Evolutionary conservation across 495 filamentous ascomycete genomes (phyloP).

Genomic region (Lophiostoma macrostomum): DNA sequence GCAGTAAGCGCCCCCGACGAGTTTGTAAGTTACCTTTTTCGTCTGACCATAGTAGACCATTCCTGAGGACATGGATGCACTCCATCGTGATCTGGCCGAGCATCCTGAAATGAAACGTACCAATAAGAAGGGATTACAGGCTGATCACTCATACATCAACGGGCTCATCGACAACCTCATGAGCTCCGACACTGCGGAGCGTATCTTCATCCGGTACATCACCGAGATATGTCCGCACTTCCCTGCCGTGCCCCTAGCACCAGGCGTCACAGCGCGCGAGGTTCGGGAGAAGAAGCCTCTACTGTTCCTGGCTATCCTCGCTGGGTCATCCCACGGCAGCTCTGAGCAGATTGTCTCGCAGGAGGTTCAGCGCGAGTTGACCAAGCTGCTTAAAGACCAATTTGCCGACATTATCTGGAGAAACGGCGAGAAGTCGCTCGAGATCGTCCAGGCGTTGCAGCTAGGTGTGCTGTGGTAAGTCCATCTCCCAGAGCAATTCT

Average conservation of each 20-base stretch:
- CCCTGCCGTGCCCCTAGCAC: slow-evolving; percentile 73
- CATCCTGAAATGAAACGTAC: slow-evolving; percentile 24
- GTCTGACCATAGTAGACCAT: slow-evolving; percentile 16
- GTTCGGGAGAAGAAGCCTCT: slow-evolving; percentile 70
- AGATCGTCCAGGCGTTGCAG: slow-evolving; percentile 78
- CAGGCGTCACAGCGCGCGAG: slow-evolving; percentile 61
- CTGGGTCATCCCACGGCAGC: slow-evolving; percentile 57
- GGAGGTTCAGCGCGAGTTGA: slow-evolving; percentile 46
- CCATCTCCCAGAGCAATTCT: background rate
- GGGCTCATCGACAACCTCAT: slow-evolving; percentile 60
- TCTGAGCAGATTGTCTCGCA: slow-evolving; percentile 46
- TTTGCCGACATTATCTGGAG: slow-evolving; percentile 73
- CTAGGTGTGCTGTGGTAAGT: slow-evolving; percentile 30
- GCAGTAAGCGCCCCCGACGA: no score
- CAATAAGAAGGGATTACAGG: slow-evolving; percentile 18
- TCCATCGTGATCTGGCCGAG: slow-evolving; percentile 27
- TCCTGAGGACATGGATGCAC: slow-evolving; percentile 31
- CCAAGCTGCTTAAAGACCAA: slow-evolving; percentile 66
- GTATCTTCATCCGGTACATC: slow-evolving; percentile 67
- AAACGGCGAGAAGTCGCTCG: slow-evolving; percentile 77
- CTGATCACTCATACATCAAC: slow-evolving; percentile 61
- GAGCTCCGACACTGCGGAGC: slow-evolving; percentile 56
- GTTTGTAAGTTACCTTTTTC: no score
- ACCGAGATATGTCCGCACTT: slow-evolving; percentile 67
- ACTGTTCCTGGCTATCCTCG: slow-evolving; percentile 77